phyloP scores from a whole-genome alignment of 495 filamentous ascomycete genomes.

The Parmelia sp. region DNA sequence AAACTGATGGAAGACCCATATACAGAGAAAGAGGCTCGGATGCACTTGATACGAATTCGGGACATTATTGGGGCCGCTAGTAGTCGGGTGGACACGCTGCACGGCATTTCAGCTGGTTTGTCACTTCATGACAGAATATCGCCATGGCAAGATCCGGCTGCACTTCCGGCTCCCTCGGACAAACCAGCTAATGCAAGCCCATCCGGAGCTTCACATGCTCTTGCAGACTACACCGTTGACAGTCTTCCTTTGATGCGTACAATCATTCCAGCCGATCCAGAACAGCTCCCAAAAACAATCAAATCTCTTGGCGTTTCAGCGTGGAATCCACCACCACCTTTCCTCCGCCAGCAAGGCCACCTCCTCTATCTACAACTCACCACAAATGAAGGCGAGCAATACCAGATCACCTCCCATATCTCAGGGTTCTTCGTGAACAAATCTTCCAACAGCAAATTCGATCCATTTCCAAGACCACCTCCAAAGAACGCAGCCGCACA shows the following conservation, averaged over 20 bases:
- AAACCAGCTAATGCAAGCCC: conserved; percentile 31
- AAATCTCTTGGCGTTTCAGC: conserved; percentile 82
- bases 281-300: conserved; percentile 73
- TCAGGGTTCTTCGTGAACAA: conserved; percentile 97
- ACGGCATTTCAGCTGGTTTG: conserved; percentile 78
- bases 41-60: conserved; percentile 83
- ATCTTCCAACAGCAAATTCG: conserved; percentile 83
- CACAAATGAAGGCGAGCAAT: conserved; percentile 86
- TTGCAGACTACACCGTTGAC: conserved; percentile 69
- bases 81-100: conserved; percentile 78
- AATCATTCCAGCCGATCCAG: conserved; percentile 59
- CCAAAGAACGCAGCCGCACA: conserved; percentile 70
- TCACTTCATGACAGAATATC: conserved; percentile 77
- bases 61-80: conserved; percentile 90
- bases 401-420: conserved; percentile 86
- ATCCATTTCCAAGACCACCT: conserved; percentile 67
- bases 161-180: conserved; percentile 40
- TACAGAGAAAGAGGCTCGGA: conserved; percentile 94
- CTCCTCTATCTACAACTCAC: conserved; percentile 83
- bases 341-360: conserved; percentile 85
- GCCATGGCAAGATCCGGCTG: conserved; percentile 38
- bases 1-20: conserved; percentile 90
- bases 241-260: conserved; percentile 58
- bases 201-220: conserved; percentile 32
- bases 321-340: conserved; percentile 94